These are phyloP conservation scores for Lactarius tabidus DNA, from an alignment of 768 basidiomycete genomes.

Conservation along the genomic window DNA sequence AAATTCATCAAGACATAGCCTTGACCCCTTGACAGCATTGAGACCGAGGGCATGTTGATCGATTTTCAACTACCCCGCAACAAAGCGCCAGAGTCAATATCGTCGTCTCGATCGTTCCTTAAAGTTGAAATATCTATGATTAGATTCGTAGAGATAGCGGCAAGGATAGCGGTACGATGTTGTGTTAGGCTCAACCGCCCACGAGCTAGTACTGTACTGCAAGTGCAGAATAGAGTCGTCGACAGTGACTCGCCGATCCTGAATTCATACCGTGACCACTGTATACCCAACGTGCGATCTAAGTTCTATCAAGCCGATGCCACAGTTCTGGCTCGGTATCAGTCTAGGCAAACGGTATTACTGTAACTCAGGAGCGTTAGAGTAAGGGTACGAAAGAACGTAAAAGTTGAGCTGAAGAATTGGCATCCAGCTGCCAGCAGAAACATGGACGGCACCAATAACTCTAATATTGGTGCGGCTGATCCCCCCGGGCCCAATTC, in stretches of 20 bases:
- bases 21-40: too few relatives aligned
- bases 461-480: conserved; percentile 5
- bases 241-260: too few relatives aligned
- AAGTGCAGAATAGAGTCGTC: too few relatives aligned
- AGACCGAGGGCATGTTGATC: not conserved
- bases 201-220: too few relatives aligned
- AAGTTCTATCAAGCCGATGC: not conserved
- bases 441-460: conserved; percentile 19
- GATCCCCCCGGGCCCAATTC: conserved; percentile 5
- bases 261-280: not conserved
- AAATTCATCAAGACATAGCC: not conserved
- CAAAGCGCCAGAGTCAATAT: not conserved
- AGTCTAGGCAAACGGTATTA: not conserved
- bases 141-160: not conserved
- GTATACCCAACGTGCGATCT: not conserved
- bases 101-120: not conserved
- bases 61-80: not conserved
- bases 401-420: conserved; percentile 16
- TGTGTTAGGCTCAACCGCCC: not conserved
- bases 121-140: not conserved
- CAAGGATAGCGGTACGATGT: not conserved
- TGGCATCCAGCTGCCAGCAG: conserved; percentile 22
- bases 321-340: not conserved
- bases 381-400: not conserved
- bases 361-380: too few relatives aligned